These are phyloP conservation scores for Kingdonia uniflora DNA, from an alignment of 164 flowering plant species.

Conservation along the genomic window DNA sequence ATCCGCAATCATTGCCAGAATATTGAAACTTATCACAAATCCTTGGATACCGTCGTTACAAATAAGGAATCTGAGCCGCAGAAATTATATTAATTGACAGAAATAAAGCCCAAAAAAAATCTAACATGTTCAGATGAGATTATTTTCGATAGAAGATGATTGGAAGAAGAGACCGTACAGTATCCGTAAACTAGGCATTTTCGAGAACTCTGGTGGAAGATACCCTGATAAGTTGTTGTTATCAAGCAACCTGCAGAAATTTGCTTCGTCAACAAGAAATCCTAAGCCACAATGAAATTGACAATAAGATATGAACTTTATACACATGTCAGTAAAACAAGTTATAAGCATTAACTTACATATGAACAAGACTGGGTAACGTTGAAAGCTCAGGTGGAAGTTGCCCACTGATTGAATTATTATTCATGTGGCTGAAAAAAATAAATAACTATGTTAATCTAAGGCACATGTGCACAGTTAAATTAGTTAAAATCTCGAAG, in stretches of 20 bases:
- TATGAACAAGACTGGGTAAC: conserved; percentile 59
- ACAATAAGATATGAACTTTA: too few relatives aligned
- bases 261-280: conserved; percentile 1
- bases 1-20: too few relatives aligned
- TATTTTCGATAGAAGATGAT: background rate
- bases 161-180: conserved; percentile 31
- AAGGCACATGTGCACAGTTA: background rate
- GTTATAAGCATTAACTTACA: conserved; percentile 41
- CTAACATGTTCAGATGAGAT: too few relatives aligned
- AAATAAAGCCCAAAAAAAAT: too few relatives aligned
- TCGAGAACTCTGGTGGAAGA: conserved; percentile 60
- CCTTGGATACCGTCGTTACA: too few relatives aligned
- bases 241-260: conserved; percentile 53
- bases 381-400: conserved; percentile 62
- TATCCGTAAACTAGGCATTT: conserved; percentile 30
- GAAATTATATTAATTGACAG: too few relatives aligned
- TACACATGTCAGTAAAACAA: background rate
- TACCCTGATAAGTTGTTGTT: conserved; percentile 66
- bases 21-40: too few relatives aligned
- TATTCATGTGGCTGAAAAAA: conserved; percentile 74
- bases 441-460: background rate
- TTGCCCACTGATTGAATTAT: conserved; percentile 84
- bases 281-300: background rate
- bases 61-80: too few relatives aligned
- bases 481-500: background rate